These are phyloP conservation scores for Aspergillus vadensis DNA, from an alignment of 2,329 filamentous ascomycete species.

Conservation along the genomic window DNA sequence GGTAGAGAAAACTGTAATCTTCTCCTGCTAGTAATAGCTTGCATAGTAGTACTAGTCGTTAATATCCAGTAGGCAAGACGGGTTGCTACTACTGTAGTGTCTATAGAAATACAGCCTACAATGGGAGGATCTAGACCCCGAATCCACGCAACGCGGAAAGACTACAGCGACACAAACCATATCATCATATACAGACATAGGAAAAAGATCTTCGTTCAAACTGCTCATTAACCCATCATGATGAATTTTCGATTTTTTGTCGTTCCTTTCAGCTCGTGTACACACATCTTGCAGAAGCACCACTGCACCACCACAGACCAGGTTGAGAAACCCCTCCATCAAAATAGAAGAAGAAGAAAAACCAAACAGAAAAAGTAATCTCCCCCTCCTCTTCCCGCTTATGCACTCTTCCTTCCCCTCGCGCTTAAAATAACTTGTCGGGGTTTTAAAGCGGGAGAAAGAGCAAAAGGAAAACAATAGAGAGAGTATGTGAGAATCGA, in stretches of 20 bases:
- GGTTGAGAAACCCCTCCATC: constrained; percentile 7
- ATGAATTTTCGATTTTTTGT: constrained; percentile 27
- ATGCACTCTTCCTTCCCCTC: background rate
- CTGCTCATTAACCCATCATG: constrained; percentile 27
- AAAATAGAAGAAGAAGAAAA: constrained; percentile 6
- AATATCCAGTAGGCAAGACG: too few species aligned
- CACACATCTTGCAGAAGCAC: constrained; percentile 22
- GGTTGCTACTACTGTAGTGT: too few species aligned
- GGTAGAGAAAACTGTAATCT: too few species aligned
- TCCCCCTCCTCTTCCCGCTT: constrained; percentile 7
- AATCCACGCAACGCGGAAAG: too few species aligned
- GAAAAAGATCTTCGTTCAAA: constrained; percentile 11
- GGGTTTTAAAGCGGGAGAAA: background rate
- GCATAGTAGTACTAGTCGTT: too few species aligned
- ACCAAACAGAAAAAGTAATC: too few species aligned
- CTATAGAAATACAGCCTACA: too few species aligned
- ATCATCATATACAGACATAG: background rate
- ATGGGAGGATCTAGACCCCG: too few species aligned
- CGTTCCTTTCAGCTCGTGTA: constrained; percentile 24
- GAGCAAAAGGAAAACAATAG: background rate
- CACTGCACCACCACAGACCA: constrained; percentile 1
- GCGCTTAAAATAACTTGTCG: background rate
- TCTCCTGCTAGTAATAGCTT: too few species aligned
- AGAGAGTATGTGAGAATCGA: background rate
- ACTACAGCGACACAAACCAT: too few species aligned